Conservation (phyloP, 805 yeast genomes). For the Wickerhamomyces pijperi region DNA sequence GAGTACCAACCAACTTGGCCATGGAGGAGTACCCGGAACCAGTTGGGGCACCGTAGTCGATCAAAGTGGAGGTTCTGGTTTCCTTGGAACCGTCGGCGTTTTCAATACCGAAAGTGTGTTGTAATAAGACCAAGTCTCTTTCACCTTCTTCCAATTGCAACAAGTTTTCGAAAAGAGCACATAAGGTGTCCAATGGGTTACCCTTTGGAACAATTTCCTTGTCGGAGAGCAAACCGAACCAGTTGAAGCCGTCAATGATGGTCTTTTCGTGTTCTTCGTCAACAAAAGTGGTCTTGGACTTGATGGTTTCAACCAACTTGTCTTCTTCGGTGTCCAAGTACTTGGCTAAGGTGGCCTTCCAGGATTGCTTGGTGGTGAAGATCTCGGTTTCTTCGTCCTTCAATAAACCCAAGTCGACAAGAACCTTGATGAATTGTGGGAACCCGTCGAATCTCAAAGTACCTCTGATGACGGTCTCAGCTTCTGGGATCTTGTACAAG, state of each 20-base stretch:
- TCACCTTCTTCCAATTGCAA: slow-evolving; percentile 95
- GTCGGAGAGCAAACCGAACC: slow-evolving; percentile 89
- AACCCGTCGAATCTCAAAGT: slow-evolving; percentile 97
- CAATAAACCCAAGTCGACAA: slow-evolving; percentile 89
- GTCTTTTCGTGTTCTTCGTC: slow-evolving; percentile 73
- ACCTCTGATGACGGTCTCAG: slow-evolving; percentile 93
- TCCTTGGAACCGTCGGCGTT: slow-evolving; percentile 90
- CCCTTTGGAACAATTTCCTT: slow-evolving; percentile 75
- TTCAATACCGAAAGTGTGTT: slow-evolving; percentile 95
- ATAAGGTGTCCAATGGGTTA: slow-evolving; percentile 89
- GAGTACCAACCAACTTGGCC: slow-evolving; percentile 98
- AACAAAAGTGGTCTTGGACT: slow-evolving; percentile 70
- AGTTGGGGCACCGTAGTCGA: slow-evolving; percentile 80
- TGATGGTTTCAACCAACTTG: slow-evolving; percentile 69
- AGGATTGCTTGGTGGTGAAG: slow-evolving; percentile 49
- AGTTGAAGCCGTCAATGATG: slow-evolving; percentile 77
- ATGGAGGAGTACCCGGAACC: slow-evolving; percentile 88
- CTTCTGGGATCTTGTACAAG: slow-evolving; percentile 91
- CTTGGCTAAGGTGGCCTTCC: slow-evolving; percentile 81
- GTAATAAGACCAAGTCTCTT: slow-evolving; percentile 89
- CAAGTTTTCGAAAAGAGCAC: slow-evolving; percentile 90
- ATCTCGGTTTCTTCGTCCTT: slow-evolving; percentile 59
- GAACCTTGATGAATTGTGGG: slow-evolving; percentile 94
- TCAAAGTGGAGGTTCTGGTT: slow-evolving; percentile 89
- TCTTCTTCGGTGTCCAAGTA: slow-evolving; percentile 66